Evolutionary conservation across 495 filamentous ascomycete genomes (phyloP), one percentile per base, ranked within the genome.

Genomic region (Penicillium coffeae): DNA sequence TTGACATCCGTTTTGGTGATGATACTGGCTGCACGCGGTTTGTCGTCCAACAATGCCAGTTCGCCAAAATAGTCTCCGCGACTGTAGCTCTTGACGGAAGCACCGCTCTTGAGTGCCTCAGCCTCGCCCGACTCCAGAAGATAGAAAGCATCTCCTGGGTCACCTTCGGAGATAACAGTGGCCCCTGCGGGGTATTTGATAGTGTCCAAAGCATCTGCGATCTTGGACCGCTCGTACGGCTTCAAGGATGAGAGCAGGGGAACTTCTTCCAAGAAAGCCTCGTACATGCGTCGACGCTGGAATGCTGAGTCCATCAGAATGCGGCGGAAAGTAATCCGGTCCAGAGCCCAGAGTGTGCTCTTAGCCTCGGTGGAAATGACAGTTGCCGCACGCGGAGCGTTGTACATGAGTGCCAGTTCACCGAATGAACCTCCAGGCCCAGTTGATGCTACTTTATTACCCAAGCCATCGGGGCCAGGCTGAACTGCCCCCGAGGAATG

Each of bases 231-330:
- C 68, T 98, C 93, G 60, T 96, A 97, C 0, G 85, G 75, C 15
- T 90, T 92, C 36, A 98, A 80, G 20, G 78, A 84, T 10, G 84
- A 80, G 9, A 97, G 80, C n/a, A 97, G 76, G 0, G 88, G 86
- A 4, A 98, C 92, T 69, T 96, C 92, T 63, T 95, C 90, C n/a
- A 98, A 77, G 75, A 98, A 97, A 58, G 83, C 86, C 64, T 98
- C 93, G 65, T 97, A 98, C 83, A 97, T 90, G 54, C 90, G 87
- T 49, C 93, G 84, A 22, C 92, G 88, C 61, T 92, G 88, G 70
- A 96, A 98, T 14, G 93, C 94, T 40, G 88, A 91, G 71, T 97
- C 93, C 94, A 98, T 96, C 45, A 98, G 76, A 57, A 98, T 97
- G 22, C 93, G 89, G 41, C 93, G 89, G 80, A 98, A 98, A 4